phyloP scores from a whole-genome alignment of 768 basidiomycete species.

The Bullera alba region DNA sequence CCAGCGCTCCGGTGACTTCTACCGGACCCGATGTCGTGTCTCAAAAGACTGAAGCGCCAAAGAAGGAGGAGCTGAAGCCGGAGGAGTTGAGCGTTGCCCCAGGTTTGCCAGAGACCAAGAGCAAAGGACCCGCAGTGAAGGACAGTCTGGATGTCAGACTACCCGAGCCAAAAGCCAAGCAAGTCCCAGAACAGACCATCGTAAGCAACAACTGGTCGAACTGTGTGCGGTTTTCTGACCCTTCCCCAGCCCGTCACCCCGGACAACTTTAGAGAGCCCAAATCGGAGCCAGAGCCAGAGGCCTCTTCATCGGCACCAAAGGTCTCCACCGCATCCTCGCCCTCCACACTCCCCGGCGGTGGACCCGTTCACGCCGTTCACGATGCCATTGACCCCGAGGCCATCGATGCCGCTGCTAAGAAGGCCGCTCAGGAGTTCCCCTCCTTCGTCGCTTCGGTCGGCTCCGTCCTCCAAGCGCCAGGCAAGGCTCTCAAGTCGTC shows the following conservation, averaged over 20 bases:
- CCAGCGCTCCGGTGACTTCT: slow-evolving; percentile 13
- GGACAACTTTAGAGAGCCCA: slow-evolving; percentile 54
- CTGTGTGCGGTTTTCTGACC: slow-evolving; percentile 5
- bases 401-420: slow-evolving; percentile 16
- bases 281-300: slow-evolving; percentile 29
- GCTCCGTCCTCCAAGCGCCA: slow-evolving; percentile 20
- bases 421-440: not conserved
- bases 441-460: slow-evolving; percentile 8
- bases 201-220: slow-evolving; percentile 14
- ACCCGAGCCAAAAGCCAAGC: slow-evolving; percentile 18
- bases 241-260: slow-evolving; percentile 54
- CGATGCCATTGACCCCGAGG: slow-evolving; percentile 25
- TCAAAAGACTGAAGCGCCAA: slow-evolving; percentile 17
- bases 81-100: slow-evolving; percentile 34
- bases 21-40: slow-evolving; percentile 25
- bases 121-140: slow-evolving; percentile 3
- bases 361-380: slow-evolving; percentile 51
- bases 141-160: slow-evolving; percentile 25
- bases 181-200: slow-evolving; percentile 34
- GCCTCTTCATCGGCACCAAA: slow-evolving; percentile 46
- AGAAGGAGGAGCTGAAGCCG: slow-evolving; percentile 13
- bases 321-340: slow-evolving; percentile 53
- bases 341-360: slow-evolving; percentile 51
- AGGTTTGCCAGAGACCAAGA: slow-evolving; percentile 36
- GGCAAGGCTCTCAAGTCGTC: slow-evolving; percentile 3